Evolutionary conservation across 2,329 filamentous ascomycete species (phyloP).

Genomic region (Monilinia fructicola): DNA sequence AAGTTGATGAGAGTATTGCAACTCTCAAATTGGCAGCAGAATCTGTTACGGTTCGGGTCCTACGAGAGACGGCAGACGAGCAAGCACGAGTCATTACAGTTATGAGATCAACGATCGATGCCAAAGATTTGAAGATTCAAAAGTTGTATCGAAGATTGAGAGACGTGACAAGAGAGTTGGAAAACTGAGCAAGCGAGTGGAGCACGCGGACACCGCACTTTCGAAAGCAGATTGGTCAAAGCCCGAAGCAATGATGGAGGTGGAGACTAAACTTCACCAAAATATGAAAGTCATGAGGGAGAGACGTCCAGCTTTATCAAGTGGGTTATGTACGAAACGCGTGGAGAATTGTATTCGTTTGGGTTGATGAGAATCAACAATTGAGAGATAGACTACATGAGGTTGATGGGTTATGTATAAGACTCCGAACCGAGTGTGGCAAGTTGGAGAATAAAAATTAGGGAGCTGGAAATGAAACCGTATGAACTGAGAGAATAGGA

Average conservation of each 20-base stretch:
- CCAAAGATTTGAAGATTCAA: neutral
- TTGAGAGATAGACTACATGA: constrained; percentile 4
- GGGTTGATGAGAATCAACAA: neutral
- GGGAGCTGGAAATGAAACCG: neutral
- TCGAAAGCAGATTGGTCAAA: neutral
- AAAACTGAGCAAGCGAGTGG: neutral
- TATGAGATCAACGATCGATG: neutral
- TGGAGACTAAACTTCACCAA: neutral
- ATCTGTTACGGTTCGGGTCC: neutral
- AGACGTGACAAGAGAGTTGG: constrained; percentile 2
- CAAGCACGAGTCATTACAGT: constrained; percentile 1
- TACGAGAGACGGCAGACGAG: neutral
- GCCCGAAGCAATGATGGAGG: neutral
- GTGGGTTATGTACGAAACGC: neutral
- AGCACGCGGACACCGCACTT: neutral
- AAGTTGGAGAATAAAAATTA: neutral
- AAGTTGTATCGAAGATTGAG: neutral
- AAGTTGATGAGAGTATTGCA: neutral
- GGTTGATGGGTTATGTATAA: constrained; percentile 8
- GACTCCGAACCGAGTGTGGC: constrained; percentile 3
- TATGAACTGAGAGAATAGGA: neutral
- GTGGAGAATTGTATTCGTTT: constrained; percentile 1
- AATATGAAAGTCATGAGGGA: neutral
- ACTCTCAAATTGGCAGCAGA: neutral
- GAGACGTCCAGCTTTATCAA: neutral